Evolutionary conservation across 176 grass and related monocot species (phyloP), one percentile per base, ranked within the genome.

Genomic region (Triticum monococcum): DNA sequence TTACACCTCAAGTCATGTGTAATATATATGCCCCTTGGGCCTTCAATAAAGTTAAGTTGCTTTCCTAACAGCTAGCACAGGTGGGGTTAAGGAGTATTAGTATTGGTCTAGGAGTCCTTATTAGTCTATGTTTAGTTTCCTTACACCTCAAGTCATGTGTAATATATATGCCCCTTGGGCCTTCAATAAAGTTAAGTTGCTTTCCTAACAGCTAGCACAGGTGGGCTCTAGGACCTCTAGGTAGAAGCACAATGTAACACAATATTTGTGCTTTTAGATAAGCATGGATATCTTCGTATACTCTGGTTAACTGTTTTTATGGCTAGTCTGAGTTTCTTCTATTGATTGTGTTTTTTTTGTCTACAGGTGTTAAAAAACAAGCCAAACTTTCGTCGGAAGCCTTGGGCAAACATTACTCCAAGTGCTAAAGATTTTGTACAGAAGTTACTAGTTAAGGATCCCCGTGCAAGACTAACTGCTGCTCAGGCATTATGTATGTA

Each of bases 341-440:
- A 76, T 54, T 50, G 5, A 26, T 68, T 16, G 25, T 72, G 17
- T 82, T 86, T 37, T 37, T 79, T 60, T 77, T 52, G 83, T 68
- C 5, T 87, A 72, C 87, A 98, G 96, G 96, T 98, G 36, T 90
- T 98, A 77, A 98, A 91, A 82, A 98, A 91, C 71, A 95, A 93
- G 77, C 96, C 96, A 76, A 93, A 98, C 73, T 98, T 98, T 89
- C 86, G 87, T 65, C 86, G 91, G 23, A 98, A 95, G 68, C 96
- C 96, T 80, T 98, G 96, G 96, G 83, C 91, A 87, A 98, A 83
- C 83, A 92, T 95, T 84, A 98, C 89, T 64, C 64, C 91, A 28
- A 84, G 91, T 95, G 96, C 96, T 75, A 95, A 95, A 91, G 96
- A 98, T 92, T 98, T 98, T 90, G 91, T 95, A 87, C 90, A 95